phyloP scores from a whole-genome alignment of 2,329 filamentous ascomycete genomes.

The Claviceps purpurea region DNA sequence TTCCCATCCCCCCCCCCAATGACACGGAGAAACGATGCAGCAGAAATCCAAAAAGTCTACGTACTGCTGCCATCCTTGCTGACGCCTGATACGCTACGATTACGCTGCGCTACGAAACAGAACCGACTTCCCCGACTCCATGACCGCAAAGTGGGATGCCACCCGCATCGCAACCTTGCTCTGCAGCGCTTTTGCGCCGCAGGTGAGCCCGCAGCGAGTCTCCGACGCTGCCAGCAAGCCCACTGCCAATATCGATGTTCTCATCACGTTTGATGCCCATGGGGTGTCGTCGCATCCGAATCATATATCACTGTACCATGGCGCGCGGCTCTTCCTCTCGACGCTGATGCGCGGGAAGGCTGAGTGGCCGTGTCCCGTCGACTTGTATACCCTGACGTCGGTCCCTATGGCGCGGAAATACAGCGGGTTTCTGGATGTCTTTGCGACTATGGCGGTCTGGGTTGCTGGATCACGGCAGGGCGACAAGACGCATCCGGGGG shows the following conservation, averaged over 20 bases:
- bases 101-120: neutral
- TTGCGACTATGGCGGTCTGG: conserved; percentile 52
- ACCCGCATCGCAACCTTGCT: conserved; percentile 58
- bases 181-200: conserved; percentile 58
- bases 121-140: conserved; percentile 71
- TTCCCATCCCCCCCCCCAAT: no score
- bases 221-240: conserved; percentile 22
- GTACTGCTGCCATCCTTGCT: no score
- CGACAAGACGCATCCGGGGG: conserved; percentile 30
- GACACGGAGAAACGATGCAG: no score
- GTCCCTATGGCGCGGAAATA: conserved; percentile 73
- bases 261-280: conserved; percentile 77
- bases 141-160: conserved; percentile 66
- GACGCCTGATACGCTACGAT: no score
- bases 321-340: conserved; percentile 59
- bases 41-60: no score
- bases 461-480: conserved; percentile 28
- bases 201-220: conserved; percentile 27
- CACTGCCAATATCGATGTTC: conserved; percentile 53
- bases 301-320: conserved; percentile 79
- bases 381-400: conserved; percentile 71
- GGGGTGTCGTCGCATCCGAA: conserved; percentile 87
- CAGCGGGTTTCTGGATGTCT: conserved; percentile 57
- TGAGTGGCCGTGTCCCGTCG: conserved; percentile 59
- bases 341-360: conserved; percentile 48